Evolutionary conservation across 768 basidiomycete genomes (phyloP).

Genomic region (Calocybe cyanea): DNA sequence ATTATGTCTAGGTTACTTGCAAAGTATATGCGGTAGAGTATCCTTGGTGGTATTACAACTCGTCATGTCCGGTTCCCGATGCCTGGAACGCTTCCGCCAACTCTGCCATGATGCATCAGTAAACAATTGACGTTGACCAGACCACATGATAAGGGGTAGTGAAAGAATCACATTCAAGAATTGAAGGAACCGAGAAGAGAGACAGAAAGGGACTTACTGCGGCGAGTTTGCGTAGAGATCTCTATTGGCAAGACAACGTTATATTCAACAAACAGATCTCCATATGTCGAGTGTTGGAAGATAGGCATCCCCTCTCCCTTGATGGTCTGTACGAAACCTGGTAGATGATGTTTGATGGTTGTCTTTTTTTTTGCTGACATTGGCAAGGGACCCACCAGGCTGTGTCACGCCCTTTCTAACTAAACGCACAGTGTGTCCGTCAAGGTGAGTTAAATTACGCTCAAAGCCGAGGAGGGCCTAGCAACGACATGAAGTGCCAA

Average conservation of each 20-base stretch:
- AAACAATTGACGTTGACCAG: not conserved
- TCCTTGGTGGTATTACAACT: conserved; percentile 17
- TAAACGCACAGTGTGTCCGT: conserved; percentile 75
- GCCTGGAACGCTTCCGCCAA: conserved; percentile 22
- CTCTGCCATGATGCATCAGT: conserved; percentile 18
- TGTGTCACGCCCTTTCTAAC: conserved; percentile 83
- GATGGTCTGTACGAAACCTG: conserved; percentile 82
- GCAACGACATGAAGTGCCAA: conserved; percentile 3
- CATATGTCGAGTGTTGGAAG: conserved; percentile 55
- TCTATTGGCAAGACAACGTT: conserved; percentile 83
- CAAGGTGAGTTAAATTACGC: conserved; percentile 86
- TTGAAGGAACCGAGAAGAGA: not conserved
- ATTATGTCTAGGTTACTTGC: conserved; percentile 5
- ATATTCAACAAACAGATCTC: conserved; percentile 92
- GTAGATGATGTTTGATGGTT: not conserved
- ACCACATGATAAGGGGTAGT: conserved; percentile 3
- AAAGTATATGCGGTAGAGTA: not conserved
- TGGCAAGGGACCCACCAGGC: conserved; percentile 56
- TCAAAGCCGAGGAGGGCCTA: conserved; percentile 98
- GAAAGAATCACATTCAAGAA: not conserved
- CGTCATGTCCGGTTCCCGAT: conserved; percentile 18
- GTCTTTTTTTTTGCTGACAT: not conserved
- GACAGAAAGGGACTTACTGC: conserved; percentile 55
- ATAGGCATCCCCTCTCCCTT: conserved; percentile 89
- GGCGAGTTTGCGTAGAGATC: conserved; percentile 61